Percentiles rank a stretch among this genome's conserved stretches.
Evolutionary conservation across 2,329 filamentous ascomycete species (phyloP).

Genomic region (Verticillium klebahnii): DNA sequence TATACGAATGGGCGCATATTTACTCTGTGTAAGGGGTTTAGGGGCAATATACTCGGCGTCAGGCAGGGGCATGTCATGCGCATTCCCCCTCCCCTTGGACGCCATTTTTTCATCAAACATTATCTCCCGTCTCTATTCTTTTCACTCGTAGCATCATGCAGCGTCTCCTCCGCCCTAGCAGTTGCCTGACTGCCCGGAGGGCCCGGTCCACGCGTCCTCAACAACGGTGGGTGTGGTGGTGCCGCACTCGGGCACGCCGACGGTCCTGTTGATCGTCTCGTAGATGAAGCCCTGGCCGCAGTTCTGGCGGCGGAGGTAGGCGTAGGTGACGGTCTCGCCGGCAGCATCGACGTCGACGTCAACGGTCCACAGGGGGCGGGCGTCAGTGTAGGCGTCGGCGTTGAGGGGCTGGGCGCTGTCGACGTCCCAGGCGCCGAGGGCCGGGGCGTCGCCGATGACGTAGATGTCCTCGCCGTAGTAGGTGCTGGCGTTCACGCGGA

Average conservation of each 20-base stretch:
- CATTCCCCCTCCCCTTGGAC: too few species aligned
- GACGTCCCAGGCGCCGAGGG: constrained; percentile 39
- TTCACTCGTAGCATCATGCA: not conserved
- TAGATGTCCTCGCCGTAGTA: constrained; percentile 43
- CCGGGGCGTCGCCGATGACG: constrained; percentile 34
- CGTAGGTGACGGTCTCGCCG: constrained; percentile 37
- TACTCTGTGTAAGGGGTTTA: not conserved
- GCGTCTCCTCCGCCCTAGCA: constrained; percentile 4
- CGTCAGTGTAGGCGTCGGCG: constrained; percentile 33
- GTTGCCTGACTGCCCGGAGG: constrained; percentile 19
- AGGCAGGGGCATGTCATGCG: not conserved
- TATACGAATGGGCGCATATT: not conserved
- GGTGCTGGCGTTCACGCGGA: constrained; percentile 41
- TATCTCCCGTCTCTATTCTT: not conserved
- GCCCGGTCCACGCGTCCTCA: constrained; percentile 34
- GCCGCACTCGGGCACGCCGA: constrained; percentile 31
- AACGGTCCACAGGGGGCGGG: constrained; percentile 39
- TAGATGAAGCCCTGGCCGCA: constrained; percentile 36
- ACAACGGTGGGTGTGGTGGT: constrained; percentile 19
- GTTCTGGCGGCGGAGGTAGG: constrained; percentile 39
- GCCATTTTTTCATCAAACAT: not conserved
- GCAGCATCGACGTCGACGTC: constrained; percentile 31
- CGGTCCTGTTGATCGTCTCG: constrained; percentile 36
- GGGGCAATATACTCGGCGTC: not conserved
- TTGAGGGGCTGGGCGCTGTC: constrained; percentile 31